phyloP scores from a whole-genome alignment of 2,329 filamentous ascomycete genomes.

The Clonostachys sp. region DNA sequence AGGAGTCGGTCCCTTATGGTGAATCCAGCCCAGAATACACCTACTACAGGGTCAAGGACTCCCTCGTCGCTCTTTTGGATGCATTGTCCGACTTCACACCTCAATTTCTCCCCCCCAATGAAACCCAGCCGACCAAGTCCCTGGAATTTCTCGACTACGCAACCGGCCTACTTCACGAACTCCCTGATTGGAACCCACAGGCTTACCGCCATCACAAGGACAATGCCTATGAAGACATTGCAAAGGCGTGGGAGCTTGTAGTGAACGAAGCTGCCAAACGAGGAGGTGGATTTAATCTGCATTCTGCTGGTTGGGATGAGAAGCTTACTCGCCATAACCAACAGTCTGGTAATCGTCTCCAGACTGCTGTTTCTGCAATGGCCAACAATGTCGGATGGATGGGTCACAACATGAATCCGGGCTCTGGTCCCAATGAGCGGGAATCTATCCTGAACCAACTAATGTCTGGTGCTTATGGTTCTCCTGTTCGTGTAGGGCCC shows the following conservation, averaged over 20 bases:
- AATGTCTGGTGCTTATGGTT: constrained; percentile 54
- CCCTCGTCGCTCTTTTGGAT: constrained; percentile 75
- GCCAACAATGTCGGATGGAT: constrained; percentile 75
- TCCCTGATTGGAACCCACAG: constrained; percentile 88
- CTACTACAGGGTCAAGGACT: constrained; percentile 86
- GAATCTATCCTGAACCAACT: constrained; percentile 59
- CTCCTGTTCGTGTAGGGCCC: constrained; percentile 58
- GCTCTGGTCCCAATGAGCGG: constrained; percentile 29
- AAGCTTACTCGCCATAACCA: constrained; percentile 84
- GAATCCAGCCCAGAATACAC: constrained; percentile 85
- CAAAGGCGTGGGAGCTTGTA: constrained; percentile 87
- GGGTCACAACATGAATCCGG: constrained; percentile 31
- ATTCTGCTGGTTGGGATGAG: constrained; percentile 90
- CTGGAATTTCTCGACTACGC: constrained; percentile 85
- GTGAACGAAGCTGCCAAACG: constrained; percentile 88
- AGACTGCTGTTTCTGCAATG: constrained; percentile 75
- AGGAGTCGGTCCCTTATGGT: constrained; percentile 79
- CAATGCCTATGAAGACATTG: constrained; percentile 93
- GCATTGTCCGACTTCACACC: constrained; percentile 92
- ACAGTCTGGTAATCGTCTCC: constrained; percentile 76
- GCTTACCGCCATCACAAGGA: constrained; percentile 91
- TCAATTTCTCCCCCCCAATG: constrained; percentile 89
- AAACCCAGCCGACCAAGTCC: constrained; percentile 77
- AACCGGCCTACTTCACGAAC: constrained; percentile 81
- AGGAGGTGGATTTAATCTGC: constrained; percentile 83